phyloP scores from a whole-genome alignment of 768 basidiomycete species.

The Clitopilus hobsonii region DNA sequence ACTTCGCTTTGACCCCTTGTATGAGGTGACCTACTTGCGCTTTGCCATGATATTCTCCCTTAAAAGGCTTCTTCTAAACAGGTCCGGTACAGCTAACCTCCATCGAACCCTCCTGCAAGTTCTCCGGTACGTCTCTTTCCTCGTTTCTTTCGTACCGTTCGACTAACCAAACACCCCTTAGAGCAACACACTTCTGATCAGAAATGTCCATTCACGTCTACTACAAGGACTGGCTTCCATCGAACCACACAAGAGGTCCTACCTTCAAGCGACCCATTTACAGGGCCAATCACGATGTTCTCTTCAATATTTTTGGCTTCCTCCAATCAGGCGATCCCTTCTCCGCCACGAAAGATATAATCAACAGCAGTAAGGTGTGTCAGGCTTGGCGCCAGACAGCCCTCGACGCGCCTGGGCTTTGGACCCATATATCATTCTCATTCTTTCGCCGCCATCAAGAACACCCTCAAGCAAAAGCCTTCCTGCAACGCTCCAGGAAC shows the following conservation, averaged over 20 bases:
- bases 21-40: too few species aligned
- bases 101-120: too few species aligned
- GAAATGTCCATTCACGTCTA: background rate
- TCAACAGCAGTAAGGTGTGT: constrained; percentile 3
- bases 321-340: background rate
- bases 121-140: too few species aligned
- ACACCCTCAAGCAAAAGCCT: background rate
- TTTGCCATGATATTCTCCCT: too few species aligned
- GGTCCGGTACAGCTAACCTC: too few species aligned
- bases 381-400: background rate
- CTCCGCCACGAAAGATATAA: background rate
- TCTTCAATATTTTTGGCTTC: background rate
- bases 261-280: background rate
- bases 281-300: background rate
- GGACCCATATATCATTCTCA: background rate
- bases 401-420: constrained; percentile 1
- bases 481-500: background rate
- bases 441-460: background rate
- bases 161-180: background rate
- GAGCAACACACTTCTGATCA: background rate
- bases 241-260: background rate
- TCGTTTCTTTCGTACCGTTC: too few species aligned
- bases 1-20: too few species aligned
- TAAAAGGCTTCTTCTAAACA: too few species aligned
- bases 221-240: background rate